Conservation (phyloP, 768 basidiomycete genomes). For the Psilocybe tampanensis region DNA sequence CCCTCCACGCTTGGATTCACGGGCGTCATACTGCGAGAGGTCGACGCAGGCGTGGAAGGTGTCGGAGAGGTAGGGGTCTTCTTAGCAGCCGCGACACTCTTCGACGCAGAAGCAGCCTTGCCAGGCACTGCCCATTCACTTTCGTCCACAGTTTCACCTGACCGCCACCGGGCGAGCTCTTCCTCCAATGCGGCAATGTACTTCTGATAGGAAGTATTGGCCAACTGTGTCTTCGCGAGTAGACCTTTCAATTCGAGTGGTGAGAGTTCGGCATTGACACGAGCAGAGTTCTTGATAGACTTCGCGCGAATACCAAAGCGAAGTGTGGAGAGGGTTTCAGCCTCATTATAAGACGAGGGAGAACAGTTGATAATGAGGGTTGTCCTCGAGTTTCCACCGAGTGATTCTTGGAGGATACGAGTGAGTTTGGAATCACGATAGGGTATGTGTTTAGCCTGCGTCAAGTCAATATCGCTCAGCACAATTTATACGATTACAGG, state of each 20-base stretch:
- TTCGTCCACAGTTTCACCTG: constrained; percentile 84
- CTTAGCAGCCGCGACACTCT: constrained; percentile 52
- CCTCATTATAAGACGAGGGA: constrained; percentile 95
- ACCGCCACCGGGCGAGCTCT: constrained; percentile 87
- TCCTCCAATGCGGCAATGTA: constrained; percentile 91
- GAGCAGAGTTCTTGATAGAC: constrained; percentile 99
- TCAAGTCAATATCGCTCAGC: constrained; percentile 1
- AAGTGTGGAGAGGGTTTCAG: constrained; percentile 95
- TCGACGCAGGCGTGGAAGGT: constrained; percentile 55
- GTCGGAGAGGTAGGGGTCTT: constrained; percentile 67
- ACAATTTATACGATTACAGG: background rate
- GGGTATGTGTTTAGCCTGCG: constrained; percentile 91
- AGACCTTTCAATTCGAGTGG: constrained; percentile 94
- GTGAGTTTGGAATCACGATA: constrained; percentile 99
- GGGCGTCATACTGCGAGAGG: constrained; percentile 67
- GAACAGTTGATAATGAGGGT: constrained; percentile 99
- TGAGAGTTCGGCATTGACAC: constrained; percentile 97
- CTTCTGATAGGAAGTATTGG: constrained; percentile 81
- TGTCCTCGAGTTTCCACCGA: constrained; percentile 92
- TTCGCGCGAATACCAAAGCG: constrained; percentile 99
- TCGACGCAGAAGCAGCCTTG: constrained; percentile 52
- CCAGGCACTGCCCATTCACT: constrained; percentile 77
- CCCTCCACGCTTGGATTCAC: constrained; percentile 75
- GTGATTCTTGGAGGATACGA: constrained; percentile 97
- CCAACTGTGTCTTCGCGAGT: constrained; percentile 85